Percentiles rank a stretch among this genome's conserved stretches.
These are phyloP conservation scores for Phytophthora pini DNA, from an alignment of 352 stramenopile species.

Conservation along the genomic window DNA sequence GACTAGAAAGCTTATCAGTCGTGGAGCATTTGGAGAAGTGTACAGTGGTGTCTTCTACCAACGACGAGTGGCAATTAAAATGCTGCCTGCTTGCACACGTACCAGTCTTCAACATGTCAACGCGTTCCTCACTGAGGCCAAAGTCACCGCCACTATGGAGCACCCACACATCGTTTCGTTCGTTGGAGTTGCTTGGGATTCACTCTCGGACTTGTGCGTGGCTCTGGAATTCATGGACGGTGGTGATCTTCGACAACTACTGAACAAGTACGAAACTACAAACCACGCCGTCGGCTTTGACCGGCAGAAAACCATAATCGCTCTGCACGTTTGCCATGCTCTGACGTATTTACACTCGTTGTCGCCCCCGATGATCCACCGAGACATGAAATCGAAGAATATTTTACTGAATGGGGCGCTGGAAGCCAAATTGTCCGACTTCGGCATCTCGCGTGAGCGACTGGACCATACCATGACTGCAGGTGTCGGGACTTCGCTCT, in stretches of 20 bases:
- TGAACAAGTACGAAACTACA: conserved; percentile 15
- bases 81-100: conserved; percentile 10
- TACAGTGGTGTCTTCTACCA: conserved; percentile 33
- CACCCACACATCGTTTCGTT: conserved; percentile 43
- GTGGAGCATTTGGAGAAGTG: conserved; percentile 42
- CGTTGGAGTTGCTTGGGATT: conserved; percentile 46
- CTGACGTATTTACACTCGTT: conserved; percentile 30
- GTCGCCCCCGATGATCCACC: conserved; percentile 39
- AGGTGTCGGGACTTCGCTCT: conserved; percentile 26
- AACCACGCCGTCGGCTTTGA: conserved; percentile 18
- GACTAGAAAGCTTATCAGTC: conserved; percentile 31
- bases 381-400: conserved; percentile 62
- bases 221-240: conserved; percentile 55
- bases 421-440: conserved; percentile 37
- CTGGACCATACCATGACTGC: conserved; percentile 31
- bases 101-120: conserved; percentile 29
- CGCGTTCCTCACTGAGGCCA: conserved; percentile 16
- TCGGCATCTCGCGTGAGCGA: conserved; percentile 28
- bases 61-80: conserved; percentile 46
- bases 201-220: conserved; percentile 45
- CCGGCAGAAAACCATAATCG: conserved; percentile 24
- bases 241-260: background rate
- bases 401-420: conserved; percentile 40
- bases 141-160: conserved; percentile 35
- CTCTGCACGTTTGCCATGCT: conserved; percentile 40